Evolutionary conservation across 2,329 filamentous ascomycete species (phyloP).

Genomic region (Aspergillus sp.): DNA sequence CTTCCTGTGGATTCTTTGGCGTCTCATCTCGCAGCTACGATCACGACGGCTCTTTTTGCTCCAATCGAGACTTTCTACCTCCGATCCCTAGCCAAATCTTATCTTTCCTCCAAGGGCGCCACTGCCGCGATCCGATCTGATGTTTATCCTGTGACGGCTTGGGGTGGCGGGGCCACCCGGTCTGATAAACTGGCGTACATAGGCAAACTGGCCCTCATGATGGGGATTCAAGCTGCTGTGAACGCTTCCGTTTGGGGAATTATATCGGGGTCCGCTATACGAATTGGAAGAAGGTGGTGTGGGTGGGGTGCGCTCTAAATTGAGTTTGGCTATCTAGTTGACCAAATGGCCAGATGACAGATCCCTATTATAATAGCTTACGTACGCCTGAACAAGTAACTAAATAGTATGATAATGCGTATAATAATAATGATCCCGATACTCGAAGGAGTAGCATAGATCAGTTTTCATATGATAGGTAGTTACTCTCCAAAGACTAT

Average conservation of each 20-base stretch:
- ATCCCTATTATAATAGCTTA: not conserved
- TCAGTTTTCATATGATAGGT: not conserved
- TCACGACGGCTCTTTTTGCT: conserved; percentile 39
- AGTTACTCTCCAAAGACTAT: not conserved
- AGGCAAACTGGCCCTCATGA: conserved; percentile 37
- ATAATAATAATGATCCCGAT: not conserved
- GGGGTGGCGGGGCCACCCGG: conserved; percentile 36
- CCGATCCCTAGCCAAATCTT: conserved; percentile 40
- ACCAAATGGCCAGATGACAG: not conserved
- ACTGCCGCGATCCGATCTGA: conserved; percentile 24
- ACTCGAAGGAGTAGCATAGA: not conserved
- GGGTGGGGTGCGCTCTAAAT: conserved; percentile 37
- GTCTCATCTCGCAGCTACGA: conserved; percentile 40
- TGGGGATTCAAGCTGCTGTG: conserved; percentile 38
- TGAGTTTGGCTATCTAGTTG: not conserved
- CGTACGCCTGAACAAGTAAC: not conserved
- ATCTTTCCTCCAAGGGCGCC: conserved; percentile 32
- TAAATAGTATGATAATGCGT: not conserved
- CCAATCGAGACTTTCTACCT: conserved; percentile 43
- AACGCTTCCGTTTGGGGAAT: conserved; percentile 40
- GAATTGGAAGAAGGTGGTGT: conserved; percentile 41
- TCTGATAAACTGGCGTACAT: conserved; percentile 35
- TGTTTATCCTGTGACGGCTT: conserved; percentile 32
- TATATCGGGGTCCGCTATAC: conserved; percentile 37
- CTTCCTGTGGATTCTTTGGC: conserved; percentile 44